phyloP scores from a whole-genome alignment of 140 eudicot species.

The Erigeron philadelphicus region DNA sequence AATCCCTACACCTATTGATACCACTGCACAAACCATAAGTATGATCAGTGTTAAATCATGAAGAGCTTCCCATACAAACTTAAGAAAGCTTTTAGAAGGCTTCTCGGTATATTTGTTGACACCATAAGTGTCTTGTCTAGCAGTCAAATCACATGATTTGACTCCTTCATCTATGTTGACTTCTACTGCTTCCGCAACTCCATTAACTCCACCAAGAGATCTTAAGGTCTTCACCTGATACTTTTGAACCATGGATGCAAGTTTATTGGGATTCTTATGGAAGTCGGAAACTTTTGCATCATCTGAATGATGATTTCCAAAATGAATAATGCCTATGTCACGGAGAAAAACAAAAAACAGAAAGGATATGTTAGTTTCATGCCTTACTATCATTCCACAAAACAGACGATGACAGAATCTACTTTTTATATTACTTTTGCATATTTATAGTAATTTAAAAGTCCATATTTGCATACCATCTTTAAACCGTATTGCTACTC shows the following conservation, averaged over 20 bases:
- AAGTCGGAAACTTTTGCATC: constrained; percentile 25
- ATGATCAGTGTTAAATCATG: constrained; percentile 39
- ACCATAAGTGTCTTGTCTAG: constrained; percentile 40
- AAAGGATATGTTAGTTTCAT: constrained; percentile 11
- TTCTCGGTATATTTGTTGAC: constrained; percentile 39
- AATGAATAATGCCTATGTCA: constrained; percentile 19
- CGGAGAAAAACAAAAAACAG: constrained; percentile 2
- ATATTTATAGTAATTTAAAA: background rate
- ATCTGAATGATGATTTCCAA: constrained; percentile 14
- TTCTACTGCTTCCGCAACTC: constrained; percentile 35
- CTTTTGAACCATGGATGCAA: constrained; percentile 35
- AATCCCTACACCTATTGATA: constrained; percentile 43
- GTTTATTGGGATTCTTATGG: constrained; percentile 33
- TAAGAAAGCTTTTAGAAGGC: constrained; percentile 41
- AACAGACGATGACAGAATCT: background rate
- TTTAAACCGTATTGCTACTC: constrained; percentile 24
- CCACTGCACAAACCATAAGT: constrained; percentile 42
- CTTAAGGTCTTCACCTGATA: constrained; percentile 16
- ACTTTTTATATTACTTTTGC: background rate
- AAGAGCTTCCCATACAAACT: constrained; percentile 53
- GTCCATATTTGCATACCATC: constrained; percentile 25
- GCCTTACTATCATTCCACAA: background rate
- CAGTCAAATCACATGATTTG: constrained; percentile 22
- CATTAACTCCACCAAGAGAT: constrained; percentile 34
- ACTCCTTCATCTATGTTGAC: constrained; percentile 41